A percentile compares a stretch with the other conserved stretches of the same genome.
Conservation (phyloP, 192 early-diverging fungal genomes). For the Umbelopsis isabellina region DNA sequence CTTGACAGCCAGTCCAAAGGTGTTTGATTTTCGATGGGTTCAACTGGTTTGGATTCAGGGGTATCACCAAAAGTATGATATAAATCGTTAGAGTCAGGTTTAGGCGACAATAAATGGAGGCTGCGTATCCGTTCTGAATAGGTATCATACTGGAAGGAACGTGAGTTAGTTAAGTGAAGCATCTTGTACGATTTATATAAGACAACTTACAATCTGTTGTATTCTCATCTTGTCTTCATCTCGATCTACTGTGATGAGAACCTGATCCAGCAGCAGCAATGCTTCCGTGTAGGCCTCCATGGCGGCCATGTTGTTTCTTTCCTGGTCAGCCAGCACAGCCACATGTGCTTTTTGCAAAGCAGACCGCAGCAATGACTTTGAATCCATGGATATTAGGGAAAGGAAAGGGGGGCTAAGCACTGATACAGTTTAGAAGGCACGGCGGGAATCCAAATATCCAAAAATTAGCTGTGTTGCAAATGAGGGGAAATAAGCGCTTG, state of each 20-base stretch:
- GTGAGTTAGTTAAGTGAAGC: background rate
- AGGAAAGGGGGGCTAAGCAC: background rate
- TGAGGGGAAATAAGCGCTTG: background rate
- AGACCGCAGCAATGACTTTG: slow-evolving; percentile 14
- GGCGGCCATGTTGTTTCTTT: slow-evolving; percentile 5
- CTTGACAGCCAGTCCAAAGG: slow-evolving; percentile 6
- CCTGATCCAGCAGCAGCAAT: slow-evolving; percentile 12
- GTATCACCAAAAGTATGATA: slow-evolving; percentile 18
- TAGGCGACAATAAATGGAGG: slow-evolving; percentile 10
- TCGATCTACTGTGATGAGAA: slow-evolving; percentile 23
- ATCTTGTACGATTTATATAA: background rate
- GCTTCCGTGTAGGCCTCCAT: slow-evolving; percentile 24
- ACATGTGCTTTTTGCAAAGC: slow-evolving; percentile 20
- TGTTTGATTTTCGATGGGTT: background rate
- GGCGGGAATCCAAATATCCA: background rate
- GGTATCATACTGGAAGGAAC: slow-evolving; percentile 28
- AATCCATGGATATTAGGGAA: slow-evolving; percentile 6
- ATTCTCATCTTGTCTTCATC: slow-evolving; percentile 28
- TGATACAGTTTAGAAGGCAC: background rate
- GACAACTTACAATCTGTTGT: slow-evolving; percentile 21
- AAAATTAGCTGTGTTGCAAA: slow-evolving; percentile 18
- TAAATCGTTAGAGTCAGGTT: slow-evolving; percentile 1
- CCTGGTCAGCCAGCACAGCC: slow-evolving; percentile 20
- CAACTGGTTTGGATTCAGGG: background rate
- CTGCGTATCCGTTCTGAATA: slow-evolving; percentile 35